Conservation (phyloP, 192 early-diverging fungal species). For the Entophlyctis luteolus region DNA sequence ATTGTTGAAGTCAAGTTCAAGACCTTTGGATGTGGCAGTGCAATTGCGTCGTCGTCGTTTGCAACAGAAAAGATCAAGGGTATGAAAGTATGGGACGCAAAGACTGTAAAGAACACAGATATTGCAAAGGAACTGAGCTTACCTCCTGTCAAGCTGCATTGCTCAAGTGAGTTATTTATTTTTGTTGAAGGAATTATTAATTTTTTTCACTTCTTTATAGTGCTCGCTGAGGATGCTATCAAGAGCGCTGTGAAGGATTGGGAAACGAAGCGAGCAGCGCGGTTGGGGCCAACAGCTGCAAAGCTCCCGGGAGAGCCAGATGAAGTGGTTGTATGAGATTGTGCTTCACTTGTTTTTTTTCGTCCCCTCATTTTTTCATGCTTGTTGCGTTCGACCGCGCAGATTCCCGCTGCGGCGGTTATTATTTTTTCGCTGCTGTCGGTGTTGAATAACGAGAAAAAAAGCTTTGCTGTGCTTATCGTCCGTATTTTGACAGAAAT, state of each 20-base stretch:
- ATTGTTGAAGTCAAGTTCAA: conserved; percentile 98
- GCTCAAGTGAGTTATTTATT: conserved; percentile 85
- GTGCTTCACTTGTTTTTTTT: too few species aligned
- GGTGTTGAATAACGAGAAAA: too few species aligned
- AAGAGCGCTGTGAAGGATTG: conserved; percentile 98
- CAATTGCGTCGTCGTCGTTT: conserved; percentile 87
- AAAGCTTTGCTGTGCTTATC: too few species aligned
- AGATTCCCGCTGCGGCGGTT: too few species aligned
- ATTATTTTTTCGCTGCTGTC: too few species aligned
- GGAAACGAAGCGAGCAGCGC: conserved; percentile 67
- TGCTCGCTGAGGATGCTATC: conserved; percentile 99
- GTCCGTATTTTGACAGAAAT: too few species aligned
- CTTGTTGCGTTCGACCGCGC: too few species aligned
- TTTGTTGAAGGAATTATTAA: too few species aligned
- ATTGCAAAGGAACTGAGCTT: conserved; percentile 93
- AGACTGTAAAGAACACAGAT: conserved; percentile 91
- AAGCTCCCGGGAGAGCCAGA: neutral
- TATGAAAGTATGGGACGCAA: conserved; percentile 85
- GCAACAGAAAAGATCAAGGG: conserved; percentile 95
- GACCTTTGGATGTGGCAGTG: conserved; percentile 96
- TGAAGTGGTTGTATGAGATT: conserved; percentile 11
- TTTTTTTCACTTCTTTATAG: too few species aligned
- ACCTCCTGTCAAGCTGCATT: conserved; percentile 97
- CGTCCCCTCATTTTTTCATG: too few species aligned
- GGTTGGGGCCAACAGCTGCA: conserved; percentile 3